Evolutionary conservation across 192 early-diverging fungal species (phyloP).

Genomic region (Coemansia sp.): DNA sequence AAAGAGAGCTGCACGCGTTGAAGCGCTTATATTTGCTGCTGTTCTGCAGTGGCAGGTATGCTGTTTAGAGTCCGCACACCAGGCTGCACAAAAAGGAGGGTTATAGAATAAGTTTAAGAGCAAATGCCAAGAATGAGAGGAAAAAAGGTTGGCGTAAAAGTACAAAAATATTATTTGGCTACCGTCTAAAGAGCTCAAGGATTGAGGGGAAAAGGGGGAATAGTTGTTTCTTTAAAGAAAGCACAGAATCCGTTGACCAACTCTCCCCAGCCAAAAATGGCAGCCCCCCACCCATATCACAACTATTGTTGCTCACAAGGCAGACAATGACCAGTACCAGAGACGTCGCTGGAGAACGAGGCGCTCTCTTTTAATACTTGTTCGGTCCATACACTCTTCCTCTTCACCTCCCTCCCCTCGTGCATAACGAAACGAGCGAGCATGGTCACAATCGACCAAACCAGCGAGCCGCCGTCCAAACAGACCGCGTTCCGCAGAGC

Average conservation of each 20-base stretch:
- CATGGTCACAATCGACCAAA: slow-evolving; percentile 7
- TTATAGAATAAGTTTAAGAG: neutral
- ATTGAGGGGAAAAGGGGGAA: neutral
- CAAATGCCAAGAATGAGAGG: slow-evolving; percentile 8
- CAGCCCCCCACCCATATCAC: slow-evolving; percentile 1
- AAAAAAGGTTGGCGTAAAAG: neutral
- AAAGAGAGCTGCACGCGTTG: neutral
- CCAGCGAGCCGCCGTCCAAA: slow-evolving; percentile 17
- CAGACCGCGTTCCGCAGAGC: slow-evolving; percentile 72
- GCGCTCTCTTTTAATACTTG: neutral
- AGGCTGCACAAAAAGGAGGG: too few species aligned
- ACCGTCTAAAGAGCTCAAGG: neutral
- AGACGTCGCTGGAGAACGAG: neutral
- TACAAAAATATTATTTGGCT: neutral
- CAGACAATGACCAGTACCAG: neutral
- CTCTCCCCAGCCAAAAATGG: neutral
- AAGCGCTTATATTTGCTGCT: neutral
- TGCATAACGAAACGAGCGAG: neutral
- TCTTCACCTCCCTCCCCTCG: neutral
- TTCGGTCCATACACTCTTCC: neutral
- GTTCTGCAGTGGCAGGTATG: neutral
- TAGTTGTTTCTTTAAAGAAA: neutral
- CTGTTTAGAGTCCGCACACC: neutral
- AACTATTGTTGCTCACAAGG: neutral
- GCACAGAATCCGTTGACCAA: neutral